Conservation (phyloP, 176 grass and related monocot genomes). For the Puya raimondii region DNA sequence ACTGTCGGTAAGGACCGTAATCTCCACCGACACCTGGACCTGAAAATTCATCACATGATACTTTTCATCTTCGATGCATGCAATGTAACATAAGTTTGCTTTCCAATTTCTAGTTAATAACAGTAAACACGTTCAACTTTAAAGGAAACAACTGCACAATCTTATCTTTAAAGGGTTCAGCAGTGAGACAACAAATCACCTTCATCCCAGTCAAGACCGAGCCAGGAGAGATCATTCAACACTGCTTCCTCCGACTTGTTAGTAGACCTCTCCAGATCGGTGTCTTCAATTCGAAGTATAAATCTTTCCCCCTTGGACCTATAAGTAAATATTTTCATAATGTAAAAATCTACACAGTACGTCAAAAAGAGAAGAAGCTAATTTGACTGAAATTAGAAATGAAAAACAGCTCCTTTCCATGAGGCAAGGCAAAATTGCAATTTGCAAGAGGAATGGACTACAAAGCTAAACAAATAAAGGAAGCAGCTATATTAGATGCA, state of each 20-base stretch:
- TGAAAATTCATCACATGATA: constrained; percentile 10
- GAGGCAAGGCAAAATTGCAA: no score
- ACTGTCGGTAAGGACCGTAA: constrained; percentile 84
- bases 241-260: constrained; percentile 83
- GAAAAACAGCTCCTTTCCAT: no score
- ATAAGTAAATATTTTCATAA: neutral
- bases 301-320: constrained; percentile 57
- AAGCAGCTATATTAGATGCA: no score
- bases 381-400: neutral
- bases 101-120: no score
- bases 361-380: neutral
- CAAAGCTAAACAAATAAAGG: no score
- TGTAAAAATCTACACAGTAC: neutral
- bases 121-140: neutral
- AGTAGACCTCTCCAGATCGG: constrained; percentile 76
- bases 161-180: neutral
- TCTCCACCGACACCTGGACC: constrained; percentile 70
- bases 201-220: constrained; percentile 96
- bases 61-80: neutral
- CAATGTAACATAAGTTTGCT: neutral
- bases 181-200: constrained; percentile 22
- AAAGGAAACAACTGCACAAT: neutral
- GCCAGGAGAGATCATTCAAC: constrained; percentile 74
- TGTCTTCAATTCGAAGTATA: constrained; percentile 86
- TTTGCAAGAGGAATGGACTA: no score